These are phyloP conservation scores for Ogataea methylovora DNA, from an alignment of 805 yeast genomes.

Conservation along the genomic window DNA sequence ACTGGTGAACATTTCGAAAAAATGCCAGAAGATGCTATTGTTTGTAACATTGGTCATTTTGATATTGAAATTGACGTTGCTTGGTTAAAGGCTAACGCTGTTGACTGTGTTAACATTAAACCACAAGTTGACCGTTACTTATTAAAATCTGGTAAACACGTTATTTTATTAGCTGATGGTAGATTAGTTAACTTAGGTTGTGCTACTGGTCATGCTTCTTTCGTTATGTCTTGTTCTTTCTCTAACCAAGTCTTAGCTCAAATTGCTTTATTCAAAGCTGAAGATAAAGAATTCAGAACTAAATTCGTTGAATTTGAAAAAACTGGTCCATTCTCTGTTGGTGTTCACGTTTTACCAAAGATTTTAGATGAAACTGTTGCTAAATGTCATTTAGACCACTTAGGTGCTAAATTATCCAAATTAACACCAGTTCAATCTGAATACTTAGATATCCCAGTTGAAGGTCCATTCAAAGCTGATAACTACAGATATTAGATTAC, in stretches of 20 bases:
- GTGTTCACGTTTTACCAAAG: constrained; percentile 97
- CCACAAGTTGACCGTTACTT: constrained; percentile 98
- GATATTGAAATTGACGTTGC: constrained; percentile 99
- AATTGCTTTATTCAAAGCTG: constrained; percentile 90
- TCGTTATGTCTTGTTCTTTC: constrained; percentile 99
- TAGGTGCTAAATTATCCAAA: constrained; percentile 79
- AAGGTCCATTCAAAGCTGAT: constrained; percentile 98
- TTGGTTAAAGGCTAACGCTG: constrained; percentile 93
- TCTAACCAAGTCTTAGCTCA: constrained; percentile 99
- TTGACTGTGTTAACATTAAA: constrained; percentile 91
- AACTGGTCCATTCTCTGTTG: constrained; percentile 83
- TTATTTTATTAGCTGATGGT: constrained; percentile 97
- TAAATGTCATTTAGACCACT: constrained; percentile 89
- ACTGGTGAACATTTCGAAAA: constrained; percentile 75
- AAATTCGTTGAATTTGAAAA: constrained; percentile 84
- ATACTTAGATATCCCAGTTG: constrained; percentile 83
- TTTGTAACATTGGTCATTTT: constrained; percentile 99
- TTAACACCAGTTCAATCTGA: constrained; percentile 81
- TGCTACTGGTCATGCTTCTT: constrained; percentile 99
- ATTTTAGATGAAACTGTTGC: constrained; percentile 98
- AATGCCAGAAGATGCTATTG: constrained; percentile 99
- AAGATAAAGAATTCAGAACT: constrained; percentile 71
- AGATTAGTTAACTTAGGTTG: constrained; percentile 99
- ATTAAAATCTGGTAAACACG: constrained; percentile 82
- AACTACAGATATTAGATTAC: constrained; percentile 84